These are phyloP conservation scores for Stephanodiscus minutulus DNA, from an alignment of 108 stramenopile species.

Conservation along the genomic window DNA sequence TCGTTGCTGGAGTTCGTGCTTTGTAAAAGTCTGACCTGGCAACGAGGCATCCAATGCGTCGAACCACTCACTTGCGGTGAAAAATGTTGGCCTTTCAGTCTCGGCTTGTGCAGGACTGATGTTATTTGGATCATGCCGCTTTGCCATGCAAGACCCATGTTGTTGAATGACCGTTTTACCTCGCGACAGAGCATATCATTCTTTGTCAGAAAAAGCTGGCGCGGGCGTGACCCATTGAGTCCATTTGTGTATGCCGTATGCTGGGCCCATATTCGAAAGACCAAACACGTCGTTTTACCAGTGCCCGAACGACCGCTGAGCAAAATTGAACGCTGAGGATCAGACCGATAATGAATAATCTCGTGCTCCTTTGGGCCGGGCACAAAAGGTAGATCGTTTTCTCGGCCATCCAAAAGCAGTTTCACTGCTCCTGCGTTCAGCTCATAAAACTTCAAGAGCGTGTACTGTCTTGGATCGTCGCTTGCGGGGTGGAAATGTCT, in stretches of 20 bases:
- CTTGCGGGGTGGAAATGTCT: slow-evolving; percentile 43
- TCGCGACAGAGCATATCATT: slow-evolving; percentile 46
- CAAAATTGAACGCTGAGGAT: slow-evolving; percentile 38
- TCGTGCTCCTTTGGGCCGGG: slow-evolving; percentile 56
- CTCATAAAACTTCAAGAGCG: slow-evolving; percentile 57
- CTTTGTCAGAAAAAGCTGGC: slow-evolving; percentile 55
- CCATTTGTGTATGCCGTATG: background rate
- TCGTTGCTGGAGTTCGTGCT: slow-evolving; percentile 30
- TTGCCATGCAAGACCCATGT: slow-evolving; percentile 57
- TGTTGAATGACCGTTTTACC: slow-evolving; percentile 51
- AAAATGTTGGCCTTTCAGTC: slow-evolving; percentile 24
- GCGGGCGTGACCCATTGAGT: slow-evolving; percentile 4
- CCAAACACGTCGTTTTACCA: slow-evolving; percentile 46
- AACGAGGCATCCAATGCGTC: slow-evolving; percentile 40
- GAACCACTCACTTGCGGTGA: slow-evolving; percentile 53
- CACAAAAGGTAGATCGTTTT: slow-evolving; percentile 55
- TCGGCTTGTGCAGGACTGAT: background rate
- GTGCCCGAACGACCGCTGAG: slow-evolving; percentile 44
- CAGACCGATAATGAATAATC: slow-evolving; percentile 47
- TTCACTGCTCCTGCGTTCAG: slow-evolving; percentile 34
- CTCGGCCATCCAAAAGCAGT: slow-evolving; percentile 40
- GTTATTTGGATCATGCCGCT: too few species aligned
- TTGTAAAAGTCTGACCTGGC: slow-evolving; percentile 48
- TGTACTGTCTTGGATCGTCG: slow-evolving; percentile 50
- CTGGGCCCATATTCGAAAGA: slow-evolving; percentile 56